Evolutionary conservation across 441 rosid genomes (phyloP), one percentile per base, ranked within the genome.

Genomic region (Erysimum cheiri): DNA sequence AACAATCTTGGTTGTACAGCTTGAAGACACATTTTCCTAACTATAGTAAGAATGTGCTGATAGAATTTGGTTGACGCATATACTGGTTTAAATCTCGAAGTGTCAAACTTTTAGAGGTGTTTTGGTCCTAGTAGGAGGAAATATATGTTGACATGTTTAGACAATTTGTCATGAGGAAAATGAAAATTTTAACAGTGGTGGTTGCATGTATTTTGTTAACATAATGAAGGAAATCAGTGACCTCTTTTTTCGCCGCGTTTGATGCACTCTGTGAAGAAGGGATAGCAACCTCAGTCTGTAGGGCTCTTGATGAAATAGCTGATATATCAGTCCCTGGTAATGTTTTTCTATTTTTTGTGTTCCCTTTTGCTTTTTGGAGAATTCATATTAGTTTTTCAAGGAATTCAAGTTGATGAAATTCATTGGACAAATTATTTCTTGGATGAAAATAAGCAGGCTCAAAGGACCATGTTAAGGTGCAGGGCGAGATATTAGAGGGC

Each of bases 221-320:
- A 44, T 62, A n/a, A 78, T 86, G 77, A 77, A 95, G 99, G 91
- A 92, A 89, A 80, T 88, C 99, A 8, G 97, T 77, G 43, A 59
- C 93, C 36, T 82, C 95, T 14, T 92, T 95, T 77, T 95, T 95
- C 61, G 87, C 87, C 47, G 84, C 89, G 6, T 92, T 79, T 81
- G 99, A 95, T 82, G 92, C 87, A 6, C 87, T 95, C 3, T 90
- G 92, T 41, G 99, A 95, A 79, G 99, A 95, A 85, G 99, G 98
- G 74, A 89, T 85, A 37, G 90, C 99, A 58, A 85, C 88, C 59
- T 72, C 97, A 72, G 98, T 95, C 8, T 95, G 97, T 73, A 80
- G 78, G 72, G 94, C 95, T 79, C 97, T 95, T 29, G 85, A 88
- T 81, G 96, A 95, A 81, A 85, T 92, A 81, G 91, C 98, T 48